Base-by-base conservation (phyloP, 768 basidiomycete genomes). In the Strobilomyces confusus region DNA sequence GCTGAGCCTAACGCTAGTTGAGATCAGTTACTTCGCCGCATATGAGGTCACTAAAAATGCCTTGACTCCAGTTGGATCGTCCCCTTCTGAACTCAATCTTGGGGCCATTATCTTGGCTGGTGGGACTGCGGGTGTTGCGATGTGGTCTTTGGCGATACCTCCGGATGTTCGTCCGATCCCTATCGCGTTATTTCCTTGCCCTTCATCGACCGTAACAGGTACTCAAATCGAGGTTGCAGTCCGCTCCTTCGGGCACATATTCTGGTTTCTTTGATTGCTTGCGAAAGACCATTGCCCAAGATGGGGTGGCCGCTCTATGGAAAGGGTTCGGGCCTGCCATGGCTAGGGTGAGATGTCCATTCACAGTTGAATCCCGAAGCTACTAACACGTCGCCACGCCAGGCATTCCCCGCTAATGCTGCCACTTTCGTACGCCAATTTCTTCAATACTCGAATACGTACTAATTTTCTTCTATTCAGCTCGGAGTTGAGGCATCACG, bases 301-400 rank as follows among this genome's bases (percentile, higher is more conserved):
- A 97, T 69, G 97, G 97, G 40, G 77, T 90, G 17, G 72, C 72
- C 26, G 95, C 95, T 1, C 75, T 99, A 11, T 99, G 94, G 92
- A 98, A 89, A 72, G 97, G 97, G 11, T 92, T 99, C 67, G 95
- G 92, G 43, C 97, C 95, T 15, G 97, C 97, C 17, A 98, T 98
- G 95, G 85, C 86, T 55, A 74, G 92, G 64, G 90, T 90, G 68
- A 50, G 87, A 73, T 26, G 20, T 48, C 32, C 37, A 48, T 12
- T 44, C 26, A 30, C 33, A 19, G 33, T 38, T 36, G 1, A 26
- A 51, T 32, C n/a, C 22, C n/a, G 5, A 44, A 44, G 46, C 38
- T 20, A 42, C 41, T 58, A 14, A 63, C 7, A 12, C 38, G 4
- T 12, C 36, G n/a, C 23, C 25, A n/a, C 25, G 43, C 14, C 58